Conservation (phyloP, 1,284 basidiomycete species). For the Ustilago curta region DNA sequence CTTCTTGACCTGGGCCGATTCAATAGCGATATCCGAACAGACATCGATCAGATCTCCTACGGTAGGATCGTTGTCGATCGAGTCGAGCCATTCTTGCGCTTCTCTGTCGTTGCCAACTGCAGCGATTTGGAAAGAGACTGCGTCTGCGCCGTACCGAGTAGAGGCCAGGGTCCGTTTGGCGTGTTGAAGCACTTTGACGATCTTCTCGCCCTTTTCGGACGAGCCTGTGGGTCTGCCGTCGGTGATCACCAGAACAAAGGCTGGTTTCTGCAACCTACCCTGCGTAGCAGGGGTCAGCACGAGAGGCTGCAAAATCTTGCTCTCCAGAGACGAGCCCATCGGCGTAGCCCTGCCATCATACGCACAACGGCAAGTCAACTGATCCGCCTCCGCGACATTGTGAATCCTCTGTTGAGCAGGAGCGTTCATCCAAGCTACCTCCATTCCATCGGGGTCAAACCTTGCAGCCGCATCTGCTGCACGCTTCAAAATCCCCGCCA, state of each 20-base stretch:
- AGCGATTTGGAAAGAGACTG: conserved; percentile 56
- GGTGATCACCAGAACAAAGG: conserved; percentile 54
- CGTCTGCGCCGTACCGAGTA: conserved; percentile 55
- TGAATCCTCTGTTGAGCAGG: conserved; percentile 36
- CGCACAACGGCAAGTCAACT: conserved; percentile 37
- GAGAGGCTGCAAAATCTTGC: conserved; percentile 50
- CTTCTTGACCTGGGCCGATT: conserved; percentile 49
- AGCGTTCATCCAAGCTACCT: conserved; percentile 59
- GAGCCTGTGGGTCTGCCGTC: conserved; percentile 59
- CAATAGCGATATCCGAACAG: conserved; percentile 53
- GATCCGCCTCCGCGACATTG: conserved; percentile 47
- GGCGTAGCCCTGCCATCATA: conserved; percentile 55
- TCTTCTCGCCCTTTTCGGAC: conserved; percentile 45
- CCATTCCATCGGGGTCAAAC: conserved; percentile 60
- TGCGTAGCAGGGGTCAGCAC: conserved; percentile 34
- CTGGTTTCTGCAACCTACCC: conserved; percentile 47
- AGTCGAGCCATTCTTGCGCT: conserved; percentile 63
- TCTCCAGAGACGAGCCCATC: conserved; percentile 51
- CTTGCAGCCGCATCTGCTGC: conserved; percentile 57
- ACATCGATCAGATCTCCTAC: conserved; percentile 62
- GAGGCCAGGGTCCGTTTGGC: conserved; percentile 39
- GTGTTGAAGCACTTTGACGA: conserved; percentile 49
- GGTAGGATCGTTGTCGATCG: conserved; percentile 55
- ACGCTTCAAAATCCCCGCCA: conserved; percentile 50
- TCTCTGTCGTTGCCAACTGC: conserved; percentile 61